Evolutionary conservation across 1,284 basidiomycete genomes (phyloP).

Genomic region (Fomitiporia mediterranea): DNA sequence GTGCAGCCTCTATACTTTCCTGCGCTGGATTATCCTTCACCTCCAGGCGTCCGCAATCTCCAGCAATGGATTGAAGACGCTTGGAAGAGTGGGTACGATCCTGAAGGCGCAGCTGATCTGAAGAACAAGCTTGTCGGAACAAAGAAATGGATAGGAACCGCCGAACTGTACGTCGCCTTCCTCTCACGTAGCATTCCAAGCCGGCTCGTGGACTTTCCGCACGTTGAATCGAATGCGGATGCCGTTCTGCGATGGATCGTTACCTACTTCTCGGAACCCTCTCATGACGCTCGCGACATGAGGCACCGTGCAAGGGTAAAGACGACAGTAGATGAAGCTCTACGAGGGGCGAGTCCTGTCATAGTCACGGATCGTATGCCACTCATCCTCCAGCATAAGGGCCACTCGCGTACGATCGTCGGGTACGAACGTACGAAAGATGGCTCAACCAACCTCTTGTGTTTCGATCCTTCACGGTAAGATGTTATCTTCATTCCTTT

Average conservation of each 20-base stretch:
- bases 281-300: slow-evolving; percentile 25
- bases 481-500: slow-evolving; percentile 26
- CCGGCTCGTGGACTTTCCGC: slow-evolving; percentile 56
- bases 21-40: slow-evolving; percentile 47
- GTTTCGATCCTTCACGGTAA: slow-evolving; percentile 77
- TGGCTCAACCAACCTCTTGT: slow-evolving; percentile 58
- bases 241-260: slow-evolving; percentile 61
- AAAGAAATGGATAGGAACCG: slow-evolving; percentile 76
- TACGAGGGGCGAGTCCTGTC: slow-evolving; percentile 47
- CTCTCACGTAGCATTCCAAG: slow-evolving; percentile 72
- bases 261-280: slow-evolving; percentile 52
- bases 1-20: slow-evolving; percentile 55
- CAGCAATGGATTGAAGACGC: slow-evolving; percentile 78
- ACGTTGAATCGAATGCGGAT: slow-evolving; percentile 34
- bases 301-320: slow-evolving; percentile 2
- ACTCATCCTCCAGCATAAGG: slow-evolving; percentile 72
- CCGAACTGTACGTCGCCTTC: slow-evolving; percentile 66
- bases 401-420: slow-evolving; percentile 82
- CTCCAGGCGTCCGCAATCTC: slow-evolving; percentile 68
- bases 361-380: slow-evolving; percentile 63
- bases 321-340: slow-evolving; percentile 41
- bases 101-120: slow-evolving; percentile 59
- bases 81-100: slow-evolving; percentile 73
- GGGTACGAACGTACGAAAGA: slow-evolving; percentile 68
- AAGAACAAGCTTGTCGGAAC: slow-evolving; percentile 55